phyloP scores from a whole-genome alignment of 2,329 filamentous ascomycete genomes.

The Cercospora sojina region DNA sequence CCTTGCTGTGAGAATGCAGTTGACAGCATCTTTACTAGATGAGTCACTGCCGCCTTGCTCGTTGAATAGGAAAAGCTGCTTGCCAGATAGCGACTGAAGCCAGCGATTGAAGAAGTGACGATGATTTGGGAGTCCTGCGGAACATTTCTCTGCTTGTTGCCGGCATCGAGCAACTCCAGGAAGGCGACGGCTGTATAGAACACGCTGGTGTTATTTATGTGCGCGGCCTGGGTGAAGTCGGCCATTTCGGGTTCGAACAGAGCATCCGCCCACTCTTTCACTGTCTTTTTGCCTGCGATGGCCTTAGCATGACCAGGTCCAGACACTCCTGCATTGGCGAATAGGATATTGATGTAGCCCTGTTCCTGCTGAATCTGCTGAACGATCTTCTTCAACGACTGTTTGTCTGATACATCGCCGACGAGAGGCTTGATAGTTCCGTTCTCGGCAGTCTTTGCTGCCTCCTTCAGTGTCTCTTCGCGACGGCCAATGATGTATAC shows the following conservation, averaged over 20 bases:
- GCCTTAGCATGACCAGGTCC: conserved; percentile 27
- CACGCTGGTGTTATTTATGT: conserved; percentile 42
- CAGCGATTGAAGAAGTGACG: conserved; percentile 50
- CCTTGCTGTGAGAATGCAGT: conserved; percentile 43
- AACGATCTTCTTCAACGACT: conserved; percentile 42
- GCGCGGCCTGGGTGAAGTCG: conserved; percentile 38
- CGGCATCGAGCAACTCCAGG: conserved; percentile 43
- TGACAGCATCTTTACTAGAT: conserved; percentile 52
- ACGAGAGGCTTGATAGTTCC: conserved; percentile 46
- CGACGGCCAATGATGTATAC: conserved; percentile 57
- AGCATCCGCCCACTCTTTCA: conserved; percentile 25
- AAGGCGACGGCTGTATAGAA: conserved; percentile 45
- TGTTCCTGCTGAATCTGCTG: conserved; percentile 41
- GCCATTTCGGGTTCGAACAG: conserved; percentile 31
- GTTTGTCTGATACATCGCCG: conserved; percentile 49
- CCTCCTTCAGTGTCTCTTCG: conserved; percentile 46
- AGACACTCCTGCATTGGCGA: conserved; percentile 39
- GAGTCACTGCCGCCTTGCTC: conserved; percentile 50
- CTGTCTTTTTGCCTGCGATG: conserved; percentile 17
- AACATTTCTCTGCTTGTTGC: conserved; percentile 43
- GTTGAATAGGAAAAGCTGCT: conserved; percentile 47
- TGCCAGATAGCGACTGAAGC: conserved; percentile 39
- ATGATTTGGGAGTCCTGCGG: conserved; percentile 46
- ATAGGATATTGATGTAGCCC: conserved; percentile 38
- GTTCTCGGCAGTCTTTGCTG: conserved; percentile 41